These are phyloP conservation scores for Phialocephala sp. DNA, from an alignment of 2,329 filamentous ascomycete species.

Conservation along the genomic window DNA sequence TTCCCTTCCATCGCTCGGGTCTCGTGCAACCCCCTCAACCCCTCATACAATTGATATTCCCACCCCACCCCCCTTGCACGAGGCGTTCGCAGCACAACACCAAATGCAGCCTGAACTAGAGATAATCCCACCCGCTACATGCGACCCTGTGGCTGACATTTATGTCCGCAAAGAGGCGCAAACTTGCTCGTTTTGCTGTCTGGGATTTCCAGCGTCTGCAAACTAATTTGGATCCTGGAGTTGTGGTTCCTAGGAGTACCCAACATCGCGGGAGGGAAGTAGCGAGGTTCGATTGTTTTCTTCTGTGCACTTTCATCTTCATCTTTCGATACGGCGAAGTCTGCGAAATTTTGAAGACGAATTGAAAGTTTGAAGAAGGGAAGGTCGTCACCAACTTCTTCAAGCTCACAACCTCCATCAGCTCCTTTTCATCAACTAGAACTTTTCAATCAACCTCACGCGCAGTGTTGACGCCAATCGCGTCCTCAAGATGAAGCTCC, in stretches of 20 bases:
- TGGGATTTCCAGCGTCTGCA: not conserved
- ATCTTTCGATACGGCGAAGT: not conserved
- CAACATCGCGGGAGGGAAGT: not conserved
- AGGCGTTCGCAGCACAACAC: no score
- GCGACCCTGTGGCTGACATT: not conserved
- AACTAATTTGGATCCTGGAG: not conserved
- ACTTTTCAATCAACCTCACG: no score
- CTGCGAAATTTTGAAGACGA: not conserved
- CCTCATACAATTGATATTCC: not conserved
- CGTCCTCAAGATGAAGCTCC: not conserved
- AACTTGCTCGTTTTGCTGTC: not conserved
- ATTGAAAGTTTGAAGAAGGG: no score
- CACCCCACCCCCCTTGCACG: not conserved
- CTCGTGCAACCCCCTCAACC: not conserved
- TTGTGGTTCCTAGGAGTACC: not conserved
- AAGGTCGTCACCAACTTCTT: no score
- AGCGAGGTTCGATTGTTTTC: not conserved
- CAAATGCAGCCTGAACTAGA: not conserved
- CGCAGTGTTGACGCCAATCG: not conserved
- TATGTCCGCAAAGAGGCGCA: slow-evolving; percentile 4
- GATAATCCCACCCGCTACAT: no score
- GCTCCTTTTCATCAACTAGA: no score
- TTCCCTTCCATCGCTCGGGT: not conserved
- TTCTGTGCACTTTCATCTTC: not conserved
- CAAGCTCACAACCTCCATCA: no score